Evolutionary conservation across 1,284 basidiomycete species (phyloP).

Genomic region (Kwoniella shivajii): DNA sequence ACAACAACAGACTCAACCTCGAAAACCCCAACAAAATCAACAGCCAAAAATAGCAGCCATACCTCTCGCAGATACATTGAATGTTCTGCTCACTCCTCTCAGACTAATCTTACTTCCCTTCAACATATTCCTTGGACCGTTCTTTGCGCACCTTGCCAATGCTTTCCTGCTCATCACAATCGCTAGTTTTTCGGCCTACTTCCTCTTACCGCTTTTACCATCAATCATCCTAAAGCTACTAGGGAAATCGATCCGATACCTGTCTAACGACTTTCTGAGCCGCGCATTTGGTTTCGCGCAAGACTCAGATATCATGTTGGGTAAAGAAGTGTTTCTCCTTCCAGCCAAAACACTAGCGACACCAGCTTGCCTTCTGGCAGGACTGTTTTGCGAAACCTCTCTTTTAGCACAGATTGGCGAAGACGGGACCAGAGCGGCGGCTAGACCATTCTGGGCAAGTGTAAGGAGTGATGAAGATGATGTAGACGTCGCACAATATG

Average conservation of each 20-base stretch:
- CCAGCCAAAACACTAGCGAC: constrained; percentile 35
- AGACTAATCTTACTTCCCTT: constrained; percentile 28
- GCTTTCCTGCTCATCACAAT: constrained; percentile 18
- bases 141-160: constrained; percentile 32
- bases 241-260: constrained; percentile 10
- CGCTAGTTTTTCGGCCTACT: constrained; percentile 14
- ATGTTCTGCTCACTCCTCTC: constrained; percentile 23
- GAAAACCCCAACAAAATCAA: background rate
- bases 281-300: background rate
- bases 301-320: constrained; percentile 11
- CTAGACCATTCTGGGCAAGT: constrained; percentile 32
- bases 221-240: constrained; percentile 18
- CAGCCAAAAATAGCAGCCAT: background rate
- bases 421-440: constrained; percentile 14
- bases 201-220: constrained; percentile 22
- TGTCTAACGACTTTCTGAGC: constrained; percentile 8
- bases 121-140: constrained; percentile 19
- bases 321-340: constrained; percentile 13
- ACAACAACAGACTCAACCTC: background rate
- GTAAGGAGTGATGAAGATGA: background rate
- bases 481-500: constrained; percentile 36
- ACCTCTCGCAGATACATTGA: constrained; percentile 16
- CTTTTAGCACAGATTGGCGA: constrained; percentile 9
- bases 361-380: constrained; percentile 37
- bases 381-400: constrained; percentile 29